Base-by-base conservation (phyloP, 164 flowering plant species). In the Chimonanthus salicifolius region DNA sequence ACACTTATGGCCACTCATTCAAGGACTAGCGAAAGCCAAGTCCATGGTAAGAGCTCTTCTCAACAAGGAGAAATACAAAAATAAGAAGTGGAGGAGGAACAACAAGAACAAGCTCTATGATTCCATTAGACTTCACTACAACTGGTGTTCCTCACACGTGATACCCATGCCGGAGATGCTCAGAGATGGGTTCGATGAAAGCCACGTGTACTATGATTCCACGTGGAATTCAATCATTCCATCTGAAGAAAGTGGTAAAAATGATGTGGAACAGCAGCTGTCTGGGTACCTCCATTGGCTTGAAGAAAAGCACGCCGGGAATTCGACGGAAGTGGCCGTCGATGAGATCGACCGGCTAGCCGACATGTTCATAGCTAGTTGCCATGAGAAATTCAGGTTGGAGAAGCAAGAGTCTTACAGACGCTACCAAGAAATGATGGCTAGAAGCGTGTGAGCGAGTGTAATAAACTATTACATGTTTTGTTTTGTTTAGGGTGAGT, bases 391-490 rank as follows among this genome's bases (percentile, higher is more conserved):
- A 77, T 96, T 96, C 80, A 82, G 83, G 79, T 78, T 96, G 90
- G 99, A 96, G 92, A 96, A 96, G 85, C 87, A 84, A 54, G 99
- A 96, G 78, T 96, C 99, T 3, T 85, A 88, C 46, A 86, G 98
- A 83, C 88, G 89, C 76, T 93, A 84, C 76, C 96, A 94, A 74
- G 99, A 94, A 69, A 91, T 94, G 97, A 80, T 96, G 76, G 94
- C 91, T 58, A 91, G 97, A 85, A 86, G 99, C 84, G 72, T 88
- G 80, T 93, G 84, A 75, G 33, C 21, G 67, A 6, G 66, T 18
- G 15, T 13, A 11, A 13, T 10, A 54, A 13, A 54, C n/a, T 54
- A n/a, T 54, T 2, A 9, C 15, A 54, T 15, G 60, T 54, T n/a
- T 54, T 4, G 60, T 54, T 54, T 54, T 13, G 60, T 54, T 54